Conservation (phyloP, 108 stramenopile species). For the Cyclotella choctawhatcheeana region DNA sequence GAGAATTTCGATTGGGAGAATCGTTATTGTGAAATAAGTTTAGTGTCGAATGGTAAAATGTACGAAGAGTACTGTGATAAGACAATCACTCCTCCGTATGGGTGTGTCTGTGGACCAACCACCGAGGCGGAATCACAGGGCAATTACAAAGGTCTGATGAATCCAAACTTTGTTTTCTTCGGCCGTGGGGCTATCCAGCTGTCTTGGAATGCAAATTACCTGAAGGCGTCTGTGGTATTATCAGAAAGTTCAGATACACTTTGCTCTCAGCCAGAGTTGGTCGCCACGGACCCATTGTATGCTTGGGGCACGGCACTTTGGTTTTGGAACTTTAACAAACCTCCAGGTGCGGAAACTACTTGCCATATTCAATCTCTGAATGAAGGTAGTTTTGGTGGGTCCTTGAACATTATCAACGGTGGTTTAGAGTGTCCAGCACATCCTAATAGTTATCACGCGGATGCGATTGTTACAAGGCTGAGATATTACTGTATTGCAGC, state of each 20-base stretch:
- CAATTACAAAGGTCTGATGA: conserved; percentile 28
- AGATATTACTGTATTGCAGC: conserved; percentile 46
- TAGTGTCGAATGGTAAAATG: conserved; percentile 42
- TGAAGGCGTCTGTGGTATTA: conserved; percentile 38
- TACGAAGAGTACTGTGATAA: conserved; percentile 54
- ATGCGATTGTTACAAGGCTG: conserved; percentile 48
- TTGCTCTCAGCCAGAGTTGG: conserved; percentile 45
- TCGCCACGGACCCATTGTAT: conserved; percentile 50
- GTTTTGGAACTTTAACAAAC: conserved; percentile 50
- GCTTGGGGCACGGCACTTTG: conserved; percentile 52
- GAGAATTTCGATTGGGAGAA: conserved; percentile 48
- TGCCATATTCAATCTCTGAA: conserved; percentile 40
- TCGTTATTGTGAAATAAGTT: conserved; percentile 40
- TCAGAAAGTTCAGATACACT: conserved; percentile 40
- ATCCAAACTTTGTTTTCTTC: conserved; percentile 46
- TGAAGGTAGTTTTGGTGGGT: conserved; percentile 6
- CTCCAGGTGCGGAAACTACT: conserved; percentile 23
- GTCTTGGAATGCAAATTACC: conserved; percentile 49
- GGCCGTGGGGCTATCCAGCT: conserved; percentile 48
- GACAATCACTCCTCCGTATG: conserved; percentile 41
- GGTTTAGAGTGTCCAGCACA: conserved; percentile 8
- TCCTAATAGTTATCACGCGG: conserved; percentile 37
- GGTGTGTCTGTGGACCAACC: conserved; percentile 50
- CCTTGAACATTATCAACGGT: conserved; percentile 34
- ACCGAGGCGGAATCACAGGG: conserved; percentile 33